Evolutionary conservation across 2,329 filamentous ascomycete genomes (phyloP).

Genomic region (Penicillium sp.): DNA sequence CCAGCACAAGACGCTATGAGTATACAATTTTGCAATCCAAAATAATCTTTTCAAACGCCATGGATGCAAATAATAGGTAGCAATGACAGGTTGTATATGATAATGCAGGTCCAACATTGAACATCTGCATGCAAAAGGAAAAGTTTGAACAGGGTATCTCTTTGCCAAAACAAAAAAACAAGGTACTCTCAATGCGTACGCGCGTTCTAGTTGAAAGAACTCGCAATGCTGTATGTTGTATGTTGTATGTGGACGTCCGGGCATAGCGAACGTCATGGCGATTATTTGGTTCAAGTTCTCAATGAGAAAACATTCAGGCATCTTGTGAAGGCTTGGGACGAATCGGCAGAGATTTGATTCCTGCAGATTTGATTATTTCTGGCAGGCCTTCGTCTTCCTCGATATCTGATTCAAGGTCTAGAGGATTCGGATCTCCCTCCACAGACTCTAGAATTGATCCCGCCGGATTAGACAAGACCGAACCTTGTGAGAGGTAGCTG

Average conservation of each 20-base stretch:
- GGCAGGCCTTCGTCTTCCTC: constrained; percentile 5
- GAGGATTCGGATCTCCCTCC: constrained; percentile 42
- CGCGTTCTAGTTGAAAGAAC: constrained; percentile 10
- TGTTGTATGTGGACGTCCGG: neutral
- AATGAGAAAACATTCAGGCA: constrained; percentile 11
- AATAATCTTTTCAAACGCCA: constrained; percentile 9
- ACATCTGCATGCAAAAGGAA: constrained; percentile 16
- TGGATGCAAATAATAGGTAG: constrained; percentile 9
- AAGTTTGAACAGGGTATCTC: constrained; percentile 4
- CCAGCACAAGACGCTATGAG: neutral
- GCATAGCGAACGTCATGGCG: neutral
- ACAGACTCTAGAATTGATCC: constrained; percentile 42
- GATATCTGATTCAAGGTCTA: constrained; percentile 25
- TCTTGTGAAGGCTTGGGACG: constrained; percentile 17
- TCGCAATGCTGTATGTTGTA: neutral
- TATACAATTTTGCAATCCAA: neutral
- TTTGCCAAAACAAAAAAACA: constrained; percentile 14
- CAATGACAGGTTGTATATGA: constrained; percentile 10
- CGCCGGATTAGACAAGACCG: constrained; percentile 46
- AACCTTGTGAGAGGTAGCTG: constrained; percentile 37
- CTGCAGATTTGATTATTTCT: constrained; percentile 1
- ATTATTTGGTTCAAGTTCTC: neutral
- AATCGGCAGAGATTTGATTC: constrained; percentile 20
- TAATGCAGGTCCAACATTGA: constrained; percentile 15
- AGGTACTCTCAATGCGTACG: constrained; percentile 12